Base-by-base conservation (phyloP, 2,329 filamentous ascomycete genomes). In the Colletotrichum spinosum region DNA sequence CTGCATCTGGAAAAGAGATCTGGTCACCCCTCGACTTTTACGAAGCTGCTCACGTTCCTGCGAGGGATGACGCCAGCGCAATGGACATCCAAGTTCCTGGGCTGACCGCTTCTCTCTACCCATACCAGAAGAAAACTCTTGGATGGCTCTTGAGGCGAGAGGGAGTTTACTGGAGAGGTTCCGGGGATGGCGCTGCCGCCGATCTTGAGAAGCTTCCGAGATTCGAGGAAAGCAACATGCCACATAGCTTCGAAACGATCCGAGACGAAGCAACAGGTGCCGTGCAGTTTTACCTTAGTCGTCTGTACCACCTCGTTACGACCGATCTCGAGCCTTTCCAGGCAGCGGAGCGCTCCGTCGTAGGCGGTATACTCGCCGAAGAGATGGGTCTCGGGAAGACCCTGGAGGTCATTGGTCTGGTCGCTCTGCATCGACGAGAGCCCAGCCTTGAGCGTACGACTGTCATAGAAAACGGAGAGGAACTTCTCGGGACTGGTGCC, bases 381-480 rank as follows among this genome's bases (percentile, higher is more conserved):
- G 92, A 95, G 75, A 95, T 95, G 92, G 92, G 92, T 0, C 80
- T 95, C 1, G 92, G 92, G 2, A 95, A 95, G 75, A 95, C 92
- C 0, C 81, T 94, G 3, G 92, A 95, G 77, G 82, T 92, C 2
- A 87, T 94, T 49, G 85, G 89, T 4, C 80, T 95, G 10, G 86
- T 94, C n/a, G 80, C 87, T 8, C 79, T 91, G 33, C 88, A 95
- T 72, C 80, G 75, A 44, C 84, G 86, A 25, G 25, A 25, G 7
- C 37, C 73, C 70, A 13, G 54, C 60, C 33, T 42, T 6, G 54
- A 63, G 10, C 15, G 17, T 8, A 42, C 56, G 6, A 15, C 65
- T 75, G 13, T 74, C 73, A 77, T 87, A 67, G 17, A 71, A 4
- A 80, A 80, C 57, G 77, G 74, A 10, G 77, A 78, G 1, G 68